Base-by-base conservation (phyloP, 2,329 filamentous ascomycete species). In the Xylariaceae sp. region DNA sequence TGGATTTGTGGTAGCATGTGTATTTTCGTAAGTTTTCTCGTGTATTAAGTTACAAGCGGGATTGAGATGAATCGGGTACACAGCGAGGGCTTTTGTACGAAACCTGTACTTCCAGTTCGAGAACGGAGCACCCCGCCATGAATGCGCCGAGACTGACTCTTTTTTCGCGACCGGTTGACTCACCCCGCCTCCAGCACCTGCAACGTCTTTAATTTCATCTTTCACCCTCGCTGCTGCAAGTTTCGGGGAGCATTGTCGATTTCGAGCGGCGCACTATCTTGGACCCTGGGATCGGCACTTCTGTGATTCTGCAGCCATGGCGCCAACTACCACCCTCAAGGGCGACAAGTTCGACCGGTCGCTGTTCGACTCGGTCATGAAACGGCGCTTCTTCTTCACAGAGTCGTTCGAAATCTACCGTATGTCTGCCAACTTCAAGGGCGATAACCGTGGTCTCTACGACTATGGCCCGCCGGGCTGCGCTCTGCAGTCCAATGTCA, bases 391-490 rank as follows among this genome's bases (percentile, higher is more conserved):
- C 47, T 53, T 50, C 41, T 53, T 47, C n/a, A 50, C 44, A 12
- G 47, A 53, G 47, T 47, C 47, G 11, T 45, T 53, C 18, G 44
- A 50, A 27, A 47, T 53, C 14, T 47, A 53, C 41, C 44, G 47
- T 15, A 9, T 45, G 15, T 44, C 48, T 1, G 32, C 49, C 30
- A 53, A 59, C 39, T 49, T 57, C 48, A 46, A 57, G 12, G 52
- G 47, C 5, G 47, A 53, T 39, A 50, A 50, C 12, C 44, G 47
- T 15, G 90, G 90, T 63, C 85, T 96, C 49, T 96, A 90, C 75
- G 91, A 96, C 71, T 95, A 95, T 73, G 91, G 91, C 59, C 90
- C 90, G 31, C 89, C 91, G 30, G 90, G 90, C 58, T 91, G 87
- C 71, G 82, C 88, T 45, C 80, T 96, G 52, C 87, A 95, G 72